Base-by-base conservation (phyloP, 2,329 filamentous ascomycete species). In the Aspergillus fischeri region DNA sequence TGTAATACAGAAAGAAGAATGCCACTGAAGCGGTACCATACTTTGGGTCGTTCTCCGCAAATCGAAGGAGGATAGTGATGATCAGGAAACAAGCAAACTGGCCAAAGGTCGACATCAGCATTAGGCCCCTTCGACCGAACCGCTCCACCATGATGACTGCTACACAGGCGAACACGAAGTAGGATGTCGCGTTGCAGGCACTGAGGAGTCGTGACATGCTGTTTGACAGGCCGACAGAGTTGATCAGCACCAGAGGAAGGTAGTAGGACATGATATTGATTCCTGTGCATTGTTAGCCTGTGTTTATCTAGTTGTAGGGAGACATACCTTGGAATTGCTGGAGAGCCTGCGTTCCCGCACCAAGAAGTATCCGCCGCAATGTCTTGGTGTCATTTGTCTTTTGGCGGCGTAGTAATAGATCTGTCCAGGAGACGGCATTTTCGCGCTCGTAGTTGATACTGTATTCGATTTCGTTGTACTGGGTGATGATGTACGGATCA, bases 181-280 rank as follows among this genome's bases (percentile, higher is more conserved):
- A 82, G 20, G 73, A 76, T 20, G 80, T 75, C 2, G 75, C 75
- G 60, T 81, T 86, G 56, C 81, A 79, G 2, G 81, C 84, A 1
- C 83, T 79, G 20, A 87, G 73, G 0, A 87, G 70, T 4, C 83
- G 76, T 2, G 81, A 79, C 64, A 80, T 77, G 44, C 75, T 75
- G 56, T 84, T 76, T 29, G 70, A 70, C 27, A 85, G 76, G 0
- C 83, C 83, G 7, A 87, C 82, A 6, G 77, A 82, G 49, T 81
- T 67, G 54, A 83, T 85, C 7, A 87, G 77, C 0, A 88, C 82
- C 41, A 84, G 84, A 0, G 83, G 83, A 0, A 86, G 70, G 55
- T 81, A 84, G 60, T 81, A 81, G 4, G 67, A 71, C 4, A 75
- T 63, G 20, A 67, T 66, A 49, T 74, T 72, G 14, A 70, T 70